Conservation (phyloP, 371 early-diverging fungal species). For the Hamiltosporidium tvaerminnensis region DNA sequence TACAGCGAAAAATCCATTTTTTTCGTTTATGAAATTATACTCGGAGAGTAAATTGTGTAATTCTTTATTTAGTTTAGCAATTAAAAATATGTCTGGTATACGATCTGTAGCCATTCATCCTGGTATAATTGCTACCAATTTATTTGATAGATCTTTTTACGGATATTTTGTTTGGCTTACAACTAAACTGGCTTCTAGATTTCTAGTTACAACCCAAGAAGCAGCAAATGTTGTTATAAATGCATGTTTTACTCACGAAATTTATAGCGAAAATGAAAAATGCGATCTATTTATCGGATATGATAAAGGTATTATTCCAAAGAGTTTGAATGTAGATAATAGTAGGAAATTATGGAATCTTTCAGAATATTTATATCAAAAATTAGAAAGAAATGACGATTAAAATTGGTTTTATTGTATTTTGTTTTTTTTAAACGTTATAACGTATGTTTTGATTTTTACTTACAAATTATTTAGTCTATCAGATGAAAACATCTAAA, state of each 20-base stretch:
- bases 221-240: neutral
- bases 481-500: no score
- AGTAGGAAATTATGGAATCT: neutral
- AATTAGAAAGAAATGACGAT: no score
- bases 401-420: no score
- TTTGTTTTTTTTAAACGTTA: no score
- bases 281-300: neutral
- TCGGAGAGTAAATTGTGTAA: constrained; percentile 1
- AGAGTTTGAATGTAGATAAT: neutral
- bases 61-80: neutral
- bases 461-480: no score
- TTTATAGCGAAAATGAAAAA: neutral
- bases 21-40: neutral
- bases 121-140: neutral
- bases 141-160: neutral
- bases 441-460: no score
- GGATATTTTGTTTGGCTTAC: neutral
- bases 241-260: neutral
- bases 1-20: neutral
- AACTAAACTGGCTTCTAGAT: neutral
- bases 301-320: neutral
- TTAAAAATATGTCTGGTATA: neutral
- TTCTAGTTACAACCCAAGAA: neutral
- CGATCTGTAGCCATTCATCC: neutral
- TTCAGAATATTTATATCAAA: neutral